Conservation (phyloP, 1,284 basidiomycete species). For the Melampsora larici-populina region DNA sequence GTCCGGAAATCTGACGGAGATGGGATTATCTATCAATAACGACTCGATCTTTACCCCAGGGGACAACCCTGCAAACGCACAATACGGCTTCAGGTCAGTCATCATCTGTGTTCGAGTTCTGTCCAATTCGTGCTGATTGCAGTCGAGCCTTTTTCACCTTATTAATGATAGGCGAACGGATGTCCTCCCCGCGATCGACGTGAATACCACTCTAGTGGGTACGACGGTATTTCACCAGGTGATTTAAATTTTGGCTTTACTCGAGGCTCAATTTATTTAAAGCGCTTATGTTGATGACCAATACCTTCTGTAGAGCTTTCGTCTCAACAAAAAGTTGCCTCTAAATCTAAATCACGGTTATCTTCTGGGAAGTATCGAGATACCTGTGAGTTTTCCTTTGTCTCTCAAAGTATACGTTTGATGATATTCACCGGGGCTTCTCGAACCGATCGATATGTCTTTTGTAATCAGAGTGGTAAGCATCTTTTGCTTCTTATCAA, state of each 20-base stretch:
- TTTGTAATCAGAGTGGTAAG: conserved; percentile 7
- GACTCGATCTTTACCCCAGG: conserved; percentile 16
- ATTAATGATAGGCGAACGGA: conserved; percentile 10
- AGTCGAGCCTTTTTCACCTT: no score
- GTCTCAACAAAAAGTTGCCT: not conserved
- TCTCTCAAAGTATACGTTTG: not conserved
- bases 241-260: not conserved
- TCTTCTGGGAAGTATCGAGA: conserved; percentile 19
- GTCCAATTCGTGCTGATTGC: not conserved
- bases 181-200: not conserved
- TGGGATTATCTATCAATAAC: conserved; percentile 3
- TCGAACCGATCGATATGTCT: not conserved
- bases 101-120: not conserved
- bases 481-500: not conserved
- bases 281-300: not conserved
- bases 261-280: not conserved
- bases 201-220: not conserved
- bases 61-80: not conserved
- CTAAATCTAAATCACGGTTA: conserved; percentile 7
- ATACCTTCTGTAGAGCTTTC: not conserved
- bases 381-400: conserved; percentile 8
- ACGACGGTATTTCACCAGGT: conserved; percentile 17
- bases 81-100: conserved; percentile 23
- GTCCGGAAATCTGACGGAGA: not conserved
- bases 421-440: not conserved